These are phyloP conservation scores for Canna indica DNA, from an alignment of 176 grass and related monocot genomes.

Conservation along the genomic window DNA sequence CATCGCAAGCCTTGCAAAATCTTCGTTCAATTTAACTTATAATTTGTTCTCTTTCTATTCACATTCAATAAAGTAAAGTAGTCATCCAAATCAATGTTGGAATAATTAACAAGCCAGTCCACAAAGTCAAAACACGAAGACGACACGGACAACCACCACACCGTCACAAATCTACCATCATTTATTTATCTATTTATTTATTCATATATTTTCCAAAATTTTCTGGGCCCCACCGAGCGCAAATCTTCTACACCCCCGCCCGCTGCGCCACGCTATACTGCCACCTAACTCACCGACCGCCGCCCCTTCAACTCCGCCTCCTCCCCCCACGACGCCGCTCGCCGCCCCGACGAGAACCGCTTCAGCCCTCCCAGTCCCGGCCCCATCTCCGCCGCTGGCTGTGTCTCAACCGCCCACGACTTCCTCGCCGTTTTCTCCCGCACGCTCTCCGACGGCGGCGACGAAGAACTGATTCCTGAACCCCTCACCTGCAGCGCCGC, in stretches of 20 bases:
- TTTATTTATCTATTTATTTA: no score
- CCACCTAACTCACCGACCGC: background rate
- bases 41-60: no score
- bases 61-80: no score
- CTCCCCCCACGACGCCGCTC: constrained; percentile 43
- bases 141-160: no score
- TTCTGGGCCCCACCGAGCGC: no score
- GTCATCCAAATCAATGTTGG: no score
- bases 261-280: background rate
- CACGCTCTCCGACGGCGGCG: background rate
- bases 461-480: background rate
- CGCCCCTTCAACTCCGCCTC: constrained; percentile 3
- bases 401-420: background rate
- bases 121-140: no score
- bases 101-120: no score
- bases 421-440: background rate
- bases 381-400: background rate
- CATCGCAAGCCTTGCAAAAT: no score
- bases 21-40: no score
- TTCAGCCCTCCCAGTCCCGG: constrained; percentile 43
- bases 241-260: background rate
- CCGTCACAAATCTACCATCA: no score
- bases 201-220: no score
- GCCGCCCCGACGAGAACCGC: constrained; percentile 53
- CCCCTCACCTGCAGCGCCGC: background rate